Conservation (phyloP, 371 early-diverging fungal species). For the Mucor piriformis region DNA sequence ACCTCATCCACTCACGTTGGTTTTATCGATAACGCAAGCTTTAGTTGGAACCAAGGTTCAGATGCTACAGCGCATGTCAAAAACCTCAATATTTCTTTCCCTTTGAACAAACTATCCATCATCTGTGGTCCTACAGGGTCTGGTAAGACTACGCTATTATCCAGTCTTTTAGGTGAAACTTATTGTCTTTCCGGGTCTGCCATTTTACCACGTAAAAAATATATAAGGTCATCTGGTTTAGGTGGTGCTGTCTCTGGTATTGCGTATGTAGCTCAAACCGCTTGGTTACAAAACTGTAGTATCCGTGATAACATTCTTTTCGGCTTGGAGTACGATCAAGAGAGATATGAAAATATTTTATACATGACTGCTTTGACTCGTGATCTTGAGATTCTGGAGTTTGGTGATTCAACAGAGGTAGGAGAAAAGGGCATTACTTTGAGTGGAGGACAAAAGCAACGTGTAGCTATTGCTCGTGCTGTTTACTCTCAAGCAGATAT, state of each 20-base stretch:
- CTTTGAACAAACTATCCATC: constrained; percentile 70
- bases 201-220: constrained; percentile 46
- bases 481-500: constrained; percentile 74
- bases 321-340: constrained; percentile 67
- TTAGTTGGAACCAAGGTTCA: constrained; percentile 48
- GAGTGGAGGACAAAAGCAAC: constrained; percentile 87
- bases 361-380: constrained; percentile 74
- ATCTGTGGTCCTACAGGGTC: constrained; percentile 81
- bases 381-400: constrained; percentile 82
- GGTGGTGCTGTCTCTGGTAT: constrained; percentile 56
- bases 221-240: constrained; percentile 3
- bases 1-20: constrained; percentile 36
- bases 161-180: constrained; percentile 66
- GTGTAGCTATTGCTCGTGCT: constrained; percentile 77
- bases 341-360: constrained; percentile 65
- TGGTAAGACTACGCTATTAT: constrained; percentile 79
- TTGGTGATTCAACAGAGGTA: constrained; percentile 88
- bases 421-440: constrained; percentile 89
- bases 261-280: constrained; percentile 84
- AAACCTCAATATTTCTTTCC: constrained; percentile 62
- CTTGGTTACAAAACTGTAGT: constrained; percentile 84
- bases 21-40: constrained; percentile 55
- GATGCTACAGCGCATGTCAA: constrained; percentile 49
- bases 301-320: constrained; percentile 85
- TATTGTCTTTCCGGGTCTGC: constrained; percentile 48